These are phyloP conservation scores for Gomphus bonarii DNA, from an alignment of 1,284 basidiomycete species.

Conservation along the genomic window DNA sequence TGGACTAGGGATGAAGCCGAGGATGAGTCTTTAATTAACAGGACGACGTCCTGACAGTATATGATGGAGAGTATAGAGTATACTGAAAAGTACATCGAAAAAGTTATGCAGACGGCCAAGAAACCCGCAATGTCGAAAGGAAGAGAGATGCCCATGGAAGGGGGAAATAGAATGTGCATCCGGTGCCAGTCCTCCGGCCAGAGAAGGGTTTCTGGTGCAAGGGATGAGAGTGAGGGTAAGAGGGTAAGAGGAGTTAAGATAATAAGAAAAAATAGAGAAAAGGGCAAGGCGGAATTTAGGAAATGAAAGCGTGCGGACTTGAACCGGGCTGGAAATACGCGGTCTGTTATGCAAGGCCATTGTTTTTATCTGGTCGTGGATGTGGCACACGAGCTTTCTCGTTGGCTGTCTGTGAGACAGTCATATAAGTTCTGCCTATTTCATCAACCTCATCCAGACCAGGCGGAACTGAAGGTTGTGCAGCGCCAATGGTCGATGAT, in stretches of 20 bases:
- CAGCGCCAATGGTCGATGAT: constrained; percentile 29
- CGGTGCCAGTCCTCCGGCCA: constrained; percentile 8
- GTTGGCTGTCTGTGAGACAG: constrained; percentile 67
- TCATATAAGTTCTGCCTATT: constrained; percentile 72
- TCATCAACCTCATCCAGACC: constrained; percentile 54
- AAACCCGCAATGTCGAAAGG: constrained; percentile 15
- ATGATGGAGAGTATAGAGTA: background rate
- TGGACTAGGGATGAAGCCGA: constrained; percentile 5
- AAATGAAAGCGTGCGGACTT: too few relatives aligned
- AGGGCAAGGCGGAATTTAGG: background rate
- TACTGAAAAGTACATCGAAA: constrained; percentile 1
- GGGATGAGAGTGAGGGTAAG: background rate
- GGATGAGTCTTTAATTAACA: constrained; percentile 3
- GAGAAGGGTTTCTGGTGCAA: background rate
- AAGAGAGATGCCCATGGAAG: constrained; percentile 20
- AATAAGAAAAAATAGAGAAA: constrained; percentile 13
- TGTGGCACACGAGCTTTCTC: constrained; percentile 36
- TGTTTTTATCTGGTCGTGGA: background rate
- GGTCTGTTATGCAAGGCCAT: constrained; percentile 1
- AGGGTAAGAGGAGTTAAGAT: background rate
- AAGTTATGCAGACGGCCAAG: constrained; percentile 1
- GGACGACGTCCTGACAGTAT: background rate
- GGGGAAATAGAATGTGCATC: constrained; percentile 8
- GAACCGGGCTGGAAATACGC: too few relatives aligned
- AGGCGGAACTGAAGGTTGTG: constrained; percentile 50